phyloP scores from a whole-genome alignment of 2,329 filamentous ascomycete species.

The Paracoccidioides lutzii region DNA sequence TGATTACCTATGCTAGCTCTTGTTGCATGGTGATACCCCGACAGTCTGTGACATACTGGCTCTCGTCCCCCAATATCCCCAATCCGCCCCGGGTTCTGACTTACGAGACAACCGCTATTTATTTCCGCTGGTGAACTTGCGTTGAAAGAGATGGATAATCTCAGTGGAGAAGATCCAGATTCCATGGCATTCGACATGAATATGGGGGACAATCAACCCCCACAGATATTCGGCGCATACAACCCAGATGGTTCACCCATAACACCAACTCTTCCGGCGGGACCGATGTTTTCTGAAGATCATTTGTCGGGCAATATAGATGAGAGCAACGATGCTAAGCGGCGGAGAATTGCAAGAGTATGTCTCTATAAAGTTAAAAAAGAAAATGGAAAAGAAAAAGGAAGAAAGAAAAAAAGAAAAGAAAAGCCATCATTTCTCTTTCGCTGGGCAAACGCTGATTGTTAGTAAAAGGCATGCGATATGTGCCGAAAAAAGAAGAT shows the following conservation, averaged over 20 bases:
- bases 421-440: neutral
- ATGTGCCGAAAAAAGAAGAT: conserved; percentile 93
- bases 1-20: neutral
- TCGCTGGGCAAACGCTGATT: neutral
- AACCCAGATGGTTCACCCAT: conserved; percentile 47
- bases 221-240: conserved; percentile 57
- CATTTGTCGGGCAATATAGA: conserved; percentile 33
- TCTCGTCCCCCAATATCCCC: neutral
- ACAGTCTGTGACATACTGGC: no score
- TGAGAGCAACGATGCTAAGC: conserved; percentile 66
- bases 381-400: no score
- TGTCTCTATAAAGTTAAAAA: conserved; percentile 19
- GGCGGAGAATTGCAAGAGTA: conserved; percentile 77
- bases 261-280: conserved; percentile 34
- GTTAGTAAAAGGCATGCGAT: conserved; percentile 59
- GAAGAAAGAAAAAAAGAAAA: neutral
- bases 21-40: neutral
- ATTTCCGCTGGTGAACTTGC: neutral
- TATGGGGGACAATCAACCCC: conserved; percentile 49
- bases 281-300: conserved; percentile 31
- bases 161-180: conserved; percentile 24
- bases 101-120: no score
- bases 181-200: conserved; percentile 32
- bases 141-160: conserved; percentile 7
- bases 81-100: no score